Evolutionary conservation across 305 asterid species (phyloP), one percentile per base, ranked within the genome.

Genomic region (Stenogyne calaminthoides): DNA sequence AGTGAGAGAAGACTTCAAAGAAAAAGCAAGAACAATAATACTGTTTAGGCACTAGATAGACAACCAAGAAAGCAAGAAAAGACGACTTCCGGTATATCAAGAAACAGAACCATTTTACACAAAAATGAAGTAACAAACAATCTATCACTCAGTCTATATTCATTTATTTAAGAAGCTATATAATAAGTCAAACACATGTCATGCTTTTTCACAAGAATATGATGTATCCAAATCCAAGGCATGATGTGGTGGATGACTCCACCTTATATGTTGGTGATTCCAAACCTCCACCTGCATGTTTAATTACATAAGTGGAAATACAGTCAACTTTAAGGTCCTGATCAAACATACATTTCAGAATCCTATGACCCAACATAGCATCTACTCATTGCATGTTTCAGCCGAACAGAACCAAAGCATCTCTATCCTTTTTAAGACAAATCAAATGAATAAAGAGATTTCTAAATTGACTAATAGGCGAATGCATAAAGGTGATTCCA

Each of bases 1-100:
- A 10, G 91, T 62, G 70, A 87, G 81, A 51, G 94, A 72, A 69
- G 97, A 85, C 98, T 95, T 71, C 87, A 87, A 49, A 70, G 20
- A 77, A 66, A 47, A 77, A 72, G 55, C 36, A 74, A 71, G 6
- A 54, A 70, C 62, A 61, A 34, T 59, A 57, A 68, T 52, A 73
- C 10, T 20, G 14, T 58, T 25, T n/a, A 80, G 65, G 42, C 10
- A 72, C 29, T 51, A 66, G 68, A 15, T 22, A 40, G 42, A 10
- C 1, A 76, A 40, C 9, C 25, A 12, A 49, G 40, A 36, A 65
- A 70, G 78, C 14, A 56, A 67, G 25, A 66, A 73, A 72, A 59
- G 70, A 71, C 3, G 39, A 66, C 42, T 20, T 63, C 60, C 27
- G 10, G 61, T 52, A 52, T 39, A 59, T 40, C n/a, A 42, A 16